Percentiles rank a stretch among this genome's conserved stretches.
Evolutionary conservation across 2,329 filamentous ascomycete species (phyloP).

Genomic region (Aspergillus novofumigatus): DNA sequence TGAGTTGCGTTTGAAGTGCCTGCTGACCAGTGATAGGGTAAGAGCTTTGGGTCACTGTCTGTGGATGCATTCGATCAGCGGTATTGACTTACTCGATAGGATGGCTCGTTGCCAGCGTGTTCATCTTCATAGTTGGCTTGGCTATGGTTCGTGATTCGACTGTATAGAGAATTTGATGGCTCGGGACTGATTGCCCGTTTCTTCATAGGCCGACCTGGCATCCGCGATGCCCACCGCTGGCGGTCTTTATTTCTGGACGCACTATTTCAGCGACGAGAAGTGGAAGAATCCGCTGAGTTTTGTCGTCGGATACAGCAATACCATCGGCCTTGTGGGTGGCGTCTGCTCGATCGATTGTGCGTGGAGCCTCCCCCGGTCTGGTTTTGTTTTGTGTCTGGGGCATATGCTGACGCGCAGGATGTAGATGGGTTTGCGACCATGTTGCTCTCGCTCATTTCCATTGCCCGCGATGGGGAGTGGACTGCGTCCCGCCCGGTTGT

Average conservation of each 20-base stretch:
- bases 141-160: constrained; percentile 49
- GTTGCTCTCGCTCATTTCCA: constrained; percentile 52
- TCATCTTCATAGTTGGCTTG: constrained; percentile 57
- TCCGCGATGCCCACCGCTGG: constrained; percentile 56
- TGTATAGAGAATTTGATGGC: not conserved
- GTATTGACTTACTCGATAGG: constrained; percentile 18
- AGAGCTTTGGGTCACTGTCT: not conserved
- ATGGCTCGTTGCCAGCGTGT: constrained; percentile 54
- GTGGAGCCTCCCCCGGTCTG: constrained; percentile 1
- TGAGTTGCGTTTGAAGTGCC: constrained; percentile 11
- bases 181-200: not conserved
- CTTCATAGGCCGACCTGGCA: constrained; percentile 44
- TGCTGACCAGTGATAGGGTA: constrained; percentile 9
- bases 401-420: not conserved
- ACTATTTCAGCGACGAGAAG: constrained; percentile 54
- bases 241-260: constrained; percentile 57
- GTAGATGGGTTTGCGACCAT: constrained; percentile 21
- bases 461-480: constrained; percentile 55
- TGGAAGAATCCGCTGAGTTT: constrained; percentile 56
- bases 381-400: not conserved
- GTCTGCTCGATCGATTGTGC: constrained; percentile 58
- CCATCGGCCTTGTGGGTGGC: constrained; percentile 55
- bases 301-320: constrained; percentile 59
- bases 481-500: constrained; percentile 51
- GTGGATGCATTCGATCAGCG: not conserved